Evolutionary conservation across 2,329 filamentous ascomycete species (phyloP).

Genomic region (Thyridium curvatum): DNA sequence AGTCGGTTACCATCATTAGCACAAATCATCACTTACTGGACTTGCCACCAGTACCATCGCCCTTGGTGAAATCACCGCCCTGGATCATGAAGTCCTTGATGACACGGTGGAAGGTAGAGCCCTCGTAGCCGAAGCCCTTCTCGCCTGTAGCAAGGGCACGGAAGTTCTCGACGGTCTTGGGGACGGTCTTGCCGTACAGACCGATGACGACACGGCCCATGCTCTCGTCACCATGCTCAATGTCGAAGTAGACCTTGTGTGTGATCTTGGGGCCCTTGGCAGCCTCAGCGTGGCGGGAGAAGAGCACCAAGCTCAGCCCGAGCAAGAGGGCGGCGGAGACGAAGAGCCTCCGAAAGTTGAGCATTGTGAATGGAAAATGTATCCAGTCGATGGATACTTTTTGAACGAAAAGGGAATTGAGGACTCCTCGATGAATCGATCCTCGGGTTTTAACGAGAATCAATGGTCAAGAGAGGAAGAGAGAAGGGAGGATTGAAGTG

Average conservation of each 20-base stretch:
- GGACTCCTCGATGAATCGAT: not conserved
- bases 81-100: conserved; percentile 92
- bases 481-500: not conserved
- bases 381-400: too few relatives aligned
- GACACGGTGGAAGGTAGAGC: conserved; percentile 80
- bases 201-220: conserved; percentile 74
- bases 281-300: conserved; percentile 68
- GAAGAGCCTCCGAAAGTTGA: conserved; percentile 64
- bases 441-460: not conserved
- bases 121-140: conserved; percentile 80
- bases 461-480: conserved; percentile 1
- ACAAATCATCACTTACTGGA: conserved; percentile 53
- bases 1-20: not conserved
- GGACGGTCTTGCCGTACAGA: conserved; percentile 82
- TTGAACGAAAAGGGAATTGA: not conserved
- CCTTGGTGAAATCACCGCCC: conserved; percentile 81
- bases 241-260: conserved; percentile 88
- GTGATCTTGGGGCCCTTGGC: conserved; percentile 91
- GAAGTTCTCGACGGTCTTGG: conserved; percentile 70
- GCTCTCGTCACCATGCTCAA: conserved; percentile 66
- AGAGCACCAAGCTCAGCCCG: conserved; percentile 67
- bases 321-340: conserved; percentile 70
- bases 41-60: conserved; percentile 79
- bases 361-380: conserved; percentile 53
- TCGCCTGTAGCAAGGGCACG: conserved; percentile 77